Base-by-base conservation (phyloP, 371 early-diverging fungal species). In the Parasitella parasitica region DNA sequence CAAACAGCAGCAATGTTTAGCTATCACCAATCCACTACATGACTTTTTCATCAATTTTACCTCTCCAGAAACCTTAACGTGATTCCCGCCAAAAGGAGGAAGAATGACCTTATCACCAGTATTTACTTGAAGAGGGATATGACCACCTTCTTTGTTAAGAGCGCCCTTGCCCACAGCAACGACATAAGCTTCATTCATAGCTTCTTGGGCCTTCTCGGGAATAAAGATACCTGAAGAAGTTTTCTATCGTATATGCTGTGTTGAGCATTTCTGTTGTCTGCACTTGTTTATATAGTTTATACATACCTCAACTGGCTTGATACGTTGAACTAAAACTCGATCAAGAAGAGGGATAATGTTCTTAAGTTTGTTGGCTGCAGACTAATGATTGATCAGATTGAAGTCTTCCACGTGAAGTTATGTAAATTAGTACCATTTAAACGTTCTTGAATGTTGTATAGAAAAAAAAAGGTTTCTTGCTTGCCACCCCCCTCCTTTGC, bases 121-220 rank as follows among this genome's bases (percentile, higher is more conserved):
- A 64, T 89, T 83, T 60, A 97, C 87, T 61, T 89, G 84, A n/a
- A 89, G 66, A 50, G 97, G 89, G 59, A 92, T 82, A 65, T 87
- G 75, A 69, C 84, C 87, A 54, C 97, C 98, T 55, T 93, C 91
- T 89, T 92, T 89, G 79, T 88, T 86, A 41, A 91, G 71, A 59
- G 85, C 80, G 57, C 99, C 99, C 67, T 94, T 95, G 39, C 99
- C 99, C 37, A 92, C 94, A 35, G 97, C 94, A 72, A 98, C 77
- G 56, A 99, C 96, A 57, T 90, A 59, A 57, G 93, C 99, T 78
- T 95, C 94, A 84, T 97, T 95, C 60, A 94, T 76, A 39, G 91
- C 71, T 84, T 97, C 97, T 75, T 96, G 95, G n/a, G 97, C 92
- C 86, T 97, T 97, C 76, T 98, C 96, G 53, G 99, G 99, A 53